Percentiles rank a stretch among this genome's conserved stretches.
These are phyloP conservation scores for Lentinula detonsa DNA, from an alignment of 768 basidiomycete genomes.

Conservation along the genomic window DNA sequence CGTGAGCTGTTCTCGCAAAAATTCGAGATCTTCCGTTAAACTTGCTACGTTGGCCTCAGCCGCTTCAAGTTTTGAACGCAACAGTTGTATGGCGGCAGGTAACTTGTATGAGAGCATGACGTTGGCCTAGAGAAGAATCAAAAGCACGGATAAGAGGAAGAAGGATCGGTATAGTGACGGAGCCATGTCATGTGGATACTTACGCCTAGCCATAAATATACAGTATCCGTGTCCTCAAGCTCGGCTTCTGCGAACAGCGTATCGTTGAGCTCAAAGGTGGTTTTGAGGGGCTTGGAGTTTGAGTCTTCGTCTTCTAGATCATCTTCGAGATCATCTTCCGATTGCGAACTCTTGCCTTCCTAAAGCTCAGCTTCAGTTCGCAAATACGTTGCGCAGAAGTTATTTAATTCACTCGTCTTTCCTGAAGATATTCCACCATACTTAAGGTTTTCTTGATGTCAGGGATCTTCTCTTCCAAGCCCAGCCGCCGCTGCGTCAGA, in stretches of 20 bases:
- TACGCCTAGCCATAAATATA: slow-evolving; percentile 96
- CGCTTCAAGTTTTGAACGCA: slow-evolving; percentile 65
- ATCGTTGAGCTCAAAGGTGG: slow-evolving; percentile 94
- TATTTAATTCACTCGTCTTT: slow-evolving; percentile 50
- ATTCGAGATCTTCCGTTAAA: slow-evolving; percentile 86
- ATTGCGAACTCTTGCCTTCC: slow-evolving; percentile 53
- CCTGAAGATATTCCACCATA: slow-evolving; percentile 81
- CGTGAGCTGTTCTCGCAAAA: slow-evolving; percentile 89
- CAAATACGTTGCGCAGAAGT: not conserved
- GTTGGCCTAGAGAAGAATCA: slow-evolving; percentile 61
- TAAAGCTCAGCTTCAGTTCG: slow-evolving; percentile 18
- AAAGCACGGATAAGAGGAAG: not conserved
- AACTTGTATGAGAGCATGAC: slow-evolving; percentile 96
- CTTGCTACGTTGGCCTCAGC: slow-evolving; percentile 64
- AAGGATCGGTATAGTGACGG: not conserved
- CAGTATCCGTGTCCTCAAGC: slow-evolving; percentile 80
- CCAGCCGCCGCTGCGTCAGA: slow-evolving; percentile 67
- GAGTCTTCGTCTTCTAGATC: too few relatives aligned
- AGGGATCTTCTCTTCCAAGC: slow-evolving; percentile 91
- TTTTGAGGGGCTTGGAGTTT: slow-evolving; percentile 53
- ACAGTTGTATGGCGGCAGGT: slow-evolving; percentile 65
- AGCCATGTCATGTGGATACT: slow-evolving; percentile 18
- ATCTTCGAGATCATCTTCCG: slow-evolving; percentile 47
- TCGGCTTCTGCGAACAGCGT: slow-evolving; percentile 92
- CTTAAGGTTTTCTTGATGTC: slow-evolving; percentile 89